Conservation (phyloP, 257 asterid species). For the Cruciata laevipes region DNA sequence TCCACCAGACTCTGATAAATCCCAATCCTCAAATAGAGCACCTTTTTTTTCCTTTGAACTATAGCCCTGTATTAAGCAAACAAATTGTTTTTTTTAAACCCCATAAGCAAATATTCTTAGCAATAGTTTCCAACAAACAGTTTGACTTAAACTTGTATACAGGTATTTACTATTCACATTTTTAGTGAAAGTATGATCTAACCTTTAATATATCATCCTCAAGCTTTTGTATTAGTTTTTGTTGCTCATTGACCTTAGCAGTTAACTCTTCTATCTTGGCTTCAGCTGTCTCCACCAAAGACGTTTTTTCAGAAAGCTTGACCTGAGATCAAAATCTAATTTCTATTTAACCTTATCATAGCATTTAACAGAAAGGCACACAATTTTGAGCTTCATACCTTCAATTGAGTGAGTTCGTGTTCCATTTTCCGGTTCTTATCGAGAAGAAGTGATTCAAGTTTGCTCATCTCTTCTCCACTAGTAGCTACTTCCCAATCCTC, state of each 20-base stretch:
- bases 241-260: slow-evolving; percentile 64
- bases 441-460: slow-evolving; percentile 87
- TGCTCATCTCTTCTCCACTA: slow-evolving; percentile 96
- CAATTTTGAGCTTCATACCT: slow-evolving; percentile 35
- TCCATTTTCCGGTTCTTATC: slow-evolving; percentile 99
- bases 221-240: slow-evolving; percentile 85
- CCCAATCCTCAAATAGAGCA: slow-evolving; percentile 76
- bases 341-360: background rate
- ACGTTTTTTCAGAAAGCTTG: slow-evolving; percentile 71
- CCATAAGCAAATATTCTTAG: background rate
- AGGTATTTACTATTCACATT: background rate
- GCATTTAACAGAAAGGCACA: slow-evolving; percentile 3
- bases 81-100: background rate
- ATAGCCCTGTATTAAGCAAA: slow-evolving; percentile 64
- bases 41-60: slow-evolving; percentile 69
- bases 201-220: slow-evolving; percentile 96
- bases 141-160: background rate
- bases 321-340: slow-evolving; percentile 43
- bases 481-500: slow-evolving; percentile 99
- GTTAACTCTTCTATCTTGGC: slow-evolving; percentile 59
- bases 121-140: too few relatives aligned
- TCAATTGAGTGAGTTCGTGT: slow-evolving; percentile 86
- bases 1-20: slow-evolving; percentile 84
- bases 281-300: slow-evolving; percentile 82
- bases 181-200: slow-evolving; percentile 10